Conservation (phyloP, 164 flowering plant genomes). For the Brasenia schreberi region DNA sequence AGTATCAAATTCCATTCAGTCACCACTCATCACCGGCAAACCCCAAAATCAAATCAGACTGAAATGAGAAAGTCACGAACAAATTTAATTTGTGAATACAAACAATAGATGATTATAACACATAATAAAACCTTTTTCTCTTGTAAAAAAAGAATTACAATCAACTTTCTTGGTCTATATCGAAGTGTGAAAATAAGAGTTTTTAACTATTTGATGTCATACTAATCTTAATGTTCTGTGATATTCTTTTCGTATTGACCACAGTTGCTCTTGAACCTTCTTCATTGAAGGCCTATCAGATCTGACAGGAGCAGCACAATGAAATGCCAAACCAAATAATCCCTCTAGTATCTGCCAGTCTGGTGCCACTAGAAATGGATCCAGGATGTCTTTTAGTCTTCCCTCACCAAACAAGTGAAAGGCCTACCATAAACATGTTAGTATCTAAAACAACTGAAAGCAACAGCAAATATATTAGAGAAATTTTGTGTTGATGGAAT, state of each 20-base stretch:
- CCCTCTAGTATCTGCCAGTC: constrained; percentile 29
- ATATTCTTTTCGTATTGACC: constrained; percentile 77
- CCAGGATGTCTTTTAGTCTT: constrained; percentile 31
- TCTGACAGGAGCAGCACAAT: constrained; percentile 78
- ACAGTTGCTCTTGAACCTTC: constrained; percentile 61
- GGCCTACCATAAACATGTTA: constrained; percentile 33
- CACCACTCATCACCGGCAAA: too few relatives aligned
- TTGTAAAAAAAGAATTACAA: too few relatives aligned
- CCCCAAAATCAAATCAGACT: too few relatives aligned
- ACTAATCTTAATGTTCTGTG: not conserved
- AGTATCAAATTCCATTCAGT: too few relatives aligned
- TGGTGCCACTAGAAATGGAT: constrained; percentile 50
- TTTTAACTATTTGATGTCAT: not conserved
- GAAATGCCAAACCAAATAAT: constrained; percentile 63
- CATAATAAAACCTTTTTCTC: too few relatives aligned
- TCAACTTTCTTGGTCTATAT: too few relatives aligned
- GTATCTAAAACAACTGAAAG: not conserved
- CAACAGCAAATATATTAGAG: not conserved
- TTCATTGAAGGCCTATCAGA: constrained; percentile 85
- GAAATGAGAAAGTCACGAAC: too few relatives aligned
- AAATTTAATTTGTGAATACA: too few relatives aligned
- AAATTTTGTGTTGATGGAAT: not conserved
- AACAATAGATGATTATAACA: too few relatives aligned
- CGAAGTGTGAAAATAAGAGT: too few relatives aligned
- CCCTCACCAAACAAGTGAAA: constrained; percentile 51